Conservation (phyloP, 208 protist species). For the Histomonas meleagridis region DNA sequence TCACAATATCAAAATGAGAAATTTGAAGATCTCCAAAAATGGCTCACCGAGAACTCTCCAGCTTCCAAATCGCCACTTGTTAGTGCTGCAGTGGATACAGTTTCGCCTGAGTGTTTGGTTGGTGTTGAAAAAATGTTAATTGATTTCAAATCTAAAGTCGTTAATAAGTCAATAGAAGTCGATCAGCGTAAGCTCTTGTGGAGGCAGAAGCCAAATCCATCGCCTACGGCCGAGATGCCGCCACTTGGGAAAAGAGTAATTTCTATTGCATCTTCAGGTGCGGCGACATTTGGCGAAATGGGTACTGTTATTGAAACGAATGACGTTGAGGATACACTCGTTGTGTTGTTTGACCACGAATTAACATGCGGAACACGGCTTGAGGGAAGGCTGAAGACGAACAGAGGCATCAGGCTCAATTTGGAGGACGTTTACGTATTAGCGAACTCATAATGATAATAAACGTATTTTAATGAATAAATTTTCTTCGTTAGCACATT, state of each 20-base stretch:
- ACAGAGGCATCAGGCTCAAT: neutral
- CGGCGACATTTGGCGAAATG: neutral
- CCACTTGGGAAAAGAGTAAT: neutral
- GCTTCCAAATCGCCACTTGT: neutral
- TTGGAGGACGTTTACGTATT: no score
- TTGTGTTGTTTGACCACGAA: neutral
- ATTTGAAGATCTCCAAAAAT: neutral
- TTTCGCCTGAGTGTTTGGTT: neutral
- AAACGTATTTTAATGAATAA: no score
- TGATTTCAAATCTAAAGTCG: neutral
- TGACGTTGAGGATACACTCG: neutral
- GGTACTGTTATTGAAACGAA: neutral
- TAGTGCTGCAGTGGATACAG: no score
- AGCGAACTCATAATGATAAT: no score
- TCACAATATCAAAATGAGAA: neutral
- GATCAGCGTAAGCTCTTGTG: neutral
- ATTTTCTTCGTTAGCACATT: no score
- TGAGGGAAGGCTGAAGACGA: constrained; percentile 6
- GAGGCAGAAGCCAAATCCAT: neutral
- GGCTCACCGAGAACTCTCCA: neutral
- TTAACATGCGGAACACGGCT: constrained; percentile 10
- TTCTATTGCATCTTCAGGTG: neutral
- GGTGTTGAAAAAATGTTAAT: neutral
- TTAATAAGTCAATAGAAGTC: neutral
- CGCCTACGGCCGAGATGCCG: no score